Percentiles rank a stretch among this genome's conserved stretches.
Conservation (phyloP, 75 land plant species). For the Gnetum montanum region DNA sequence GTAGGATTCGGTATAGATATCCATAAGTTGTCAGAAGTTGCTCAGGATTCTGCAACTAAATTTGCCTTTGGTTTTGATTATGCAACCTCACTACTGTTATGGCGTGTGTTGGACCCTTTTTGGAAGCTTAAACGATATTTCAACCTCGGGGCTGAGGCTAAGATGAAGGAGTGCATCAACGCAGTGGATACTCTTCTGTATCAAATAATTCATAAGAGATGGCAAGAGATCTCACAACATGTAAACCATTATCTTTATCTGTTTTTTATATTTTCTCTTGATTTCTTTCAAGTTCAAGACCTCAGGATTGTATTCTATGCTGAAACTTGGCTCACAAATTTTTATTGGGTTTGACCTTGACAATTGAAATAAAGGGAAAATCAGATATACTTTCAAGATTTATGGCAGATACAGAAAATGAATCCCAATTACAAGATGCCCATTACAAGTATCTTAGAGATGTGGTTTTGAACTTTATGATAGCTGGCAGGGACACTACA, state of each 20-base stretch:
- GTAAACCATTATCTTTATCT: not conserved
- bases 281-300: not conserved
- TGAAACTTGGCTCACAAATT: not conserved
- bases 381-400: conserved; percentile 69
- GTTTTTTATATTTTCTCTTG: not conserved
- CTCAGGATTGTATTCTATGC: not conserved
- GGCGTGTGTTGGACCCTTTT: conserved; percentile 29
- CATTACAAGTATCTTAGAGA: conserved; percentile 44
- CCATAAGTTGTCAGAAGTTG: conserved; percentile 16
- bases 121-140: conserved; percentile 45
- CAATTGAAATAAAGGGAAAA: conserved; percentile 19
- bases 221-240: conserved; percentile 8
- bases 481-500: conserved; percentile 82
- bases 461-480: conserved; percentile 52
- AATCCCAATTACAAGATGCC: conserved; percentile 22
- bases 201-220: conserved; percentile 22
- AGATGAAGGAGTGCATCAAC: conserved; percentile 20
- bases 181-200: conserved; percentile 34
- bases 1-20: conserved; percentile 60
- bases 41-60: conserved; percentile 13
- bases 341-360: too few species aligned
- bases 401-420: conserved; percentile 21
- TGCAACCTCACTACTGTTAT: conserved; percentile 14
- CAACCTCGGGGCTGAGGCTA: conserved; percentile 42
- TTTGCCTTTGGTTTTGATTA: conserved; percentile 43